A percentile compares a stretch with the other conserved stretches of the same genome.
Conservation (phyloP, 1,284 basidiomycete genomes). For the Psilocybe mexicana region DNA sequence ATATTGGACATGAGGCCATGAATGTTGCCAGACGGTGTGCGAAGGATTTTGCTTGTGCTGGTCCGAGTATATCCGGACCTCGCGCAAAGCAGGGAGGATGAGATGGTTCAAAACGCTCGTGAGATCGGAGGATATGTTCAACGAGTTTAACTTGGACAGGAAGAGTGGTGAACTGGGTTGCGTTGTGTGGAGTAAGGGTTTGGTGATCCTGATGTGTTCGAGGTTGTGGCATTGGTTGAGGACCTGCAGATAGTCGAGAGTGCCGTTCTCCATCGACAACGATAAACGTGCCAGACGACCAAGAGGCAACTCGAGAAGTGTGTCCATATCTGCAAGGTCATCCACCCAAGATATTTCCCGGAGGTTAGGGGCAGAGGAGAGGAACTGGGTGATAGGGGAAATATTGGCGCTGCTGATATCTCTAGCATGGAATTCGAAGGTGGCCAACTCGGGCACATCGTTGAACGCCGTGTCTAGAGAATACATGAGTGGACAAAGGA, state of each 20-base stretch:
- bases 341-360: constrained; percentile 33
- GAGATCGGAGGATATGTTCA: constrained; percentile 31
- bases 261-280: constrained; percentile 30
- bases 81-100: constrained; percentile 28
- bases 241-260: constrained; percentile 30
- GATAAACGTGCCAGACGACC: constrained; percentile 28
- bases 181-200: constrained; percentile 24
- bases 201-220: constrained; percentile 31
- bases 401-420: constrained; percentile 30
- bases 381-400: constrained; percentile 26
- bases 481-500: constrained; percentile 29
- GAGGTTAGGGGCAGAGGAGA: constrained; percentile 26
- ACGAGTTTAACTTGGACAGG: constrained; percentile 29
- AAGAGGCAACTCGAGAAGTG: constrained; percentile 29
- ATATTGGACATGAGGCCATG: constrained; percentile 13
- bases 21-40: constrained; percentile 10
- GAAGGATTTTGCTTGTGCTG: constrained; percentile 14
- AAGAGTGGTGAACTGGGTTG: constrained; percentile 20
- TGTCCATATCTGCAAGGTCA: constrained; percentile 31
- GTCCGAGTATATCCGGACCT: constrained; percentile 30
- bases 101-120: constrained; percentile 29
- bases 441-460: constrained; percentile 24
- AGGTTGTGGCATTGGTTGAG: constrained; percentile 31
- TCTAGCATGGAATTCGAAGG: constrained; percentile 32
- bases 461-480: constrained; percentile 23